Evolutionary conservation across 2,329 filamentous ascomycete species (phyloP), one percentile per base, ranked within the genome.

Genomic region (Pyricularia sp.): DNA sequence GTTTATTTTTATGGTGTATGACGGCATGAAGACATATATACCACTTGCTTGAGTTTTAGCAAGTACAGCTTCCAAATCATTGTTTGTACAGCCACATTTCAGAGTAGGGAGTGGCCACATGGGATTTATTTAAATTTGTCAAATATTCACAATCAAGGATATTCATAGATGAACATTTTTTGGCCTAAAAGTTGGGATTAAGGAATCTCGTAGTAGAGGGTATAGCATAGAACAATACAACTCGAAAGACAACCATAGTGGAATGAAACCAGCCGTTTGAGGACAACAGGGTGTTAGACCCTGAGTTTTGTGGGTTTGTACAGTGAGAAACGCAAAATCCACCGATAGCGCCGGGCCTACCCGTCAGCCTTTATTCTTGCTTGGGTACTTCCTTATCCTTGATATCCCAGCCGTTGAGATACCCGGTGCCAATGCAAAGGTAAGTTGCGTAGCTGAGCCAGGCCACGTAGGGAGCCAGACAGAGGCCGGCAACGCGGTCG

Each of bases 1-100:
- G 8, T 92, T 97, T 72, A 99, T 99, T 67, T 99, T 99, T 72
- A 93, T 94, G 67, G 87, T 97, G 67, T 97, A 93, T 73, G 94
- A 97, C 76, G 89, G 87, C 16, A 76, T 99, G 75, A 92, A 92
- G 78, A 82, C 81, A 68, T 79, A 85, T 69, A 82, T 94, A 71
- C 80, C 83, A 40, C 70, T 84, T 69, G 75, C 77, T 66, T 77
- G 60, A 67, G 44, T 22, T 31, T 16, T 33, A n/a, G 28, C 13
- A 24, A 7, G 13, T 12, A 16, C 4, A 9, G 10, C 22, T 57
- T 57, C 4, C 24, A 28, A 1, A 4, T 24, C 22, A 28, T 22
- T 16, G 53, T 57, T 24, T 28, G 3, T 57, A 24, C 49, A 55
- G 22, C 19, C 49, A n/a, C n/a, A 22, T 55, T 19, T 24, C 19